phyloP scores from a whole-genome alignment of 345 rosid genomes.

The Pistacia vera region DNA sequence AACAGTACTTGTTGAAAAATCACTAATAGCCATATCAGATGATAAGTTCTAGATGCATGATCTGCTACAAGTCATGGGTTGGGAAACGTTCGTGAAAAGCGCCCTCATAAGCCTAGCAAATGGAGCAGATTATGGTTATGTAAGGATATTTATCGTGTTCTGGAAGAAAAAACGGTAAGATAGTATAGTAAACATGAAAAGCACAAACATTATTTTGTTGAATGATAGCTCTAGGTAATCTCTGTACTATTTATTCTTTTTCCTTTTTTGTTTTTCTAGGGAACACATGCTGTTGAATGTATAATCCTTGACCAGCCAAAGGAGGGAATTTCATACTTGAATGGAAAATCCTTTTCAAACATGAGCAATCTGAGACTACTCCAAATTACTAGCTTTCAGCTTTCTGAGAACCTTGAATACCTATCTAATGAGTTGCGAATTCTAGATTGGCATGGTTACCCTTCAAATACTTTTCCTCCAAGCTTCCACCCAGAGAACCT shows the following conservation, averaged over 20 bases:
- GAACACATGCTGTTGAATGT: background rate
- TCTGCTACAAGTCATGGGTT: conserved; percentile 19
- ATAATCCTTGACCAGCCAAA: background rate
- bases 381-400: background rate
- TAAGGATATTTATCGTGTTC: conserved; percentile 7
- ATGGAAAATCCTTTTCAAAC: background rate
- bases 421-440: background rate
- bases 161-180: conserved; percentile 7
- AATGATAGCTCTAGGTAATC: background rate
- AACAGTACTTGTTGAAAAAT: background rate
- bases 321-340: too few relatives aligned
- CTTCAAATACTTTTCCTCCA: background rate
- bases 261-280: background rate
- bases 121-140: conserved; percentile 21
- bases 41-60: conserved; percentile 21
- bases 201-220: too few relatives aligned
- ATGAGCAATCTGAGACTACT: background rate
- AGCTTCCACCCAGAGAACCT: background rate
- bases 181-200: background rate
- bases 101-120: background rate
- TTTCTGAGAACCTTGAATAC: background rate
- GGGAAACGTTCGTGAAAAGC: conserved; percentile 1
- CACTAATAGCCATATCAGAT: conserved; percentile 9
- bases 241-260: background rate
- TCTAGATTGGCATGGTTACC: background rate